A percentile compares a stretch with the other conserved stretches of the same genome.
phyloP scores from a whole-genome alignment of 2,329 filamentous ascomycete species.

The Ceratocystis destructans region DNA sequence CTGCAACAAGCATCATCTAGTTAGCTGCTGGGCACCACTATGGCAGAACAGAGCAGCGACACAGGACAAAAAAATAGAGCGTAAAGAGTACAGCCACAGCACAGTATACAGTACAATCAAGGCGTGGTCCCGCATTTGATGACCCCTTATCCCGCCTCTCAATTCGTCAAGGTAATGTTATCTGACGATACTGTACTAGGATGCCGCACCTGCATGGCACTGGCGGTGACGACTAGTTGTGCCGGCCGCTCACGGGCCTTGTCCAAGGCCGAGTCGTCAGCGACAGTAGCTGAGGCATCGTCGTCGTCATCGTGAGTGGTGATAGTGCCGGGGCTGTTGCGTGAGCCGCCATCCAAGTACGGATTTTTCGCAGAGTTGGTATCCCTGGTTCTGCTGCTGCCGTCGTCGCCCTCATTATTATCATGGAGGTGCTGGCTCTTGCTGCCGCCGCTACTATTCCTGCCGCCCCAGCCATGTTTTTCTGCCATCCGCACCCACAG shows the following conservation, averaged over 20 bases:
- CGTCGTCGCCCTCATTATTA: too few relatives aligned
- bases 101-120: not conserved
- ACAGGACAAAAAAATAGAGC: too few relatives aligned
- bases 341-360: not conserved
- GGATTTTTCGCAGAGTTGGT: not conserved
- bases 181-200: conserved; percentile 10
- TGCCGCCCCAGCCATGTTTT: not conserved
- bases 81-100: not conserved
- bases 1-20: not conserved
- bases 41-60: too few relatives aligned
- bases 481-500: conserved; percentile 21
- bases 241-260: not conserved
- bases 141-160: not conserved
- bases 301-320: not conserved
- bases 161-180: conserved; percentile 8
- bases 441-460: not conserved
- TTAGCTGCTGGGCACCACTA: too few relatives aligned
- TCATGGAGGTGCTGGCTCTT: too few relatives aligned
- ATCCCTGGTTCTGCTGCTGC: not conserved
- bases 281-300: not conserved
- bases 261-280: not conserved
- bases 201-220: not conserved
- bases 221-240: not conserved
- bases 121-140: not conserved
- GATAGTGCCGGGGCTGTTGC: not conserved